These are phyloP conservation scores for Jacaranda mimosifolia DNA, from an alignment of 257 asterid species.

Conservation along the genomic window DNA sequence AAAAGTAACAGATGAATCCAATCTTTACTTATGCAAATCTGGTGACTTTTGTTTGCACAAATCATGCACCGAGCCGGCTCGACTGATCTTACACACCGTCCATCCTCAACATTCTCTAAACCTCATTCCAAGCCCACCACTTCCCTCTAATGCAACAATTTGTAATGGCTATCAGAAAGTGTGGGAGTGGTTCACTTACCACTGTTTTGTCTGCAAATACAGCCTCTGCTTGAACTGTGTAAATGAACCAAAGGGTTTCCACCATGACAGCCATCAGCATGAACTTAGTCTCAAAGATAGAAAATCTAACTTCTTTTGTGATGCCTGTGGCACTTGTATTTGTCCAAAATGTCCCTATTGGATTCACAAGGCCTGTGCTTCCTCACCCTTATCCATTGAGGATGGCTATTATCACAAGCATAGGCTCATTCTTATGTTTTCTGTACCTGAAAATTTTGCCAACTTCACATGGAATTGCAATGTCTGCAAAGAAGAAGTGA, in stretches of 20 bases:
- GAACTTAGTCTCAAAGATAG: background rate
- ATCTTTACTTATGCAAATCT: background rate
- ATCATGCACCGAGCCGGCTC: background rate
- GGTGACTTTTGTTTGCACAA: background rate
- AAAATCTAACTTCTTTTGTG: background rate
- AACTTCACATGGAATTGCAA: background rate
- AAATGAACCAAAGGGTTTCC: background rate
- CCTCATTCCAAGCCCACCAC: background rate
- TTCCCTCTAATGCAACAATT: background rate
- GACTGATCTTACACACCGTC: background rate
- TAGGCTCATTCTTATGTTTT: background rate
- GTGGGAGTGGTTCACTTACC: background rate
- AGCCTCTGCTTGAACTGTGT: background rate
- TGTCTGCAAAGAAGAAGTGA: background rate
- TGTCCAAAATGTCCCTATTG: background rate
- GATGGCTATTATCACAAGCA: background rate
- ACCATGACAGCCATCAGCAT: background rate
- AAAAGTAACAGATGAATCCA: background rate
- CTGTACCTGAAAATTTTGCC: background rate
- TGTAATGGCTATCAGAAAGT: background rate
- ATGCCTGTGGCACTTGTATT: background rate
- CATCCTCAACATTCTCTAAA: background rate
- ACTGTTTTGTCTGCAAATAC: background rate
- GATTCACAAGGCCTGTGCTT: slow-evolving; percentile 9
- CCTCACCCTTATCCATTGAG: background rate